A percentile compares a stretch with the other conserved stretches of the same genome.
These are phyloP conservation scores for Aschersonia sp. DNA, from an alignment of 2,329 filamentous ascomycete genomes.

Conservation along the genomic window DNA sequence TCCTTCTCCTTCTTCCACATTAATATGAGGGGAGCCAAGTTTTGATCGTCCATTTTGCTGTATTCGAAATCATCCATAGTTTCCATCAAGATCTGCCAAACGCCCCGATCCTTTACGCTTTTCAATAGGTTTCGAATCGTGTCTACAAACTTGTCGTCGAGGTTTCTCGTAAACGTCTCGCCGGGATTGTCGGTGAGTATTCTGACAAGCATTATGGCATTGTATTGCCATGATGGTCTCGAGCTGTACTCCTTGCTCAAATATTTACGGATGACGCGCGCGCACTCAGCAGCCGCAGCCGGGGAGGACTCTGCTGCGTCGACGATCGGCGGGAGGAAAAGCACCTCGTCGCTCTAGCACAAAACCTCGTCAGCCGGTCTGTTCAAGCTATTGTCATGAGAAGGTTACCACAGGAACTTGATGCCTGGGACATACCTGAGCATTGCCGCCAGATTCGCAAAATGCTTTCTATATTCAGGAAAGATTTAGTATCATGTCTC, in stretches of 20 bases:
- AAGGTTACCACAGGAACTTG: not conserved
- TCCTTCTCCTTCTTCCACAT: constrained; percentile 90
- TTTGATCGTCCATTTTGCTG: constrained; percentile 59
- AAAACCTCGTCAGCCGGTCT: not conserved
- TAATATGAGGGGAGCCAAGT: constrained; percentile 51
- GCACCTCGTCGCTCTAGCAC: constrained; percentile 69
- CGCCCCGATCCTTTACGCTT: constrained; percentile 54
- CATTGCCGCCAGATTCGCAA: constrained; percentile 57
- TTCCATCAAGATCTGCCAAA: constrained; percentile 77
- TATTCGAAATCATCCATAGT: constrained; percentile 66
- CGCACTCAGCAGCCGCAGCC: constrained; percentile 66
- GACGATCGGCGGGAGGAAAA: constrained; percentile 85
- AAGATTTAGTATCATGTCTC: constrained; percentile 9
- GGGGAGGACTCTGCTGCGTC: constrained; percentile 90
- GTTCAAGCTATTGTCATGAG: not conserved
- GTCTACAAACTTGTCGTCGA: constrained; percentile 73
- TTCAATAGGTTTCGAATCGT: constrained; percentile 63
- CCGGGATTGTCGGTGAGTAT: constrained; percentile 91
- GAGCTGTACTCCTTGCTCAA: constrained; percentile 56
- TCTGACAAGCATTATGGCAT: constrained; percentile 86
- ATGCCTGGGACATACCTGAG: constrained; percentile 24
- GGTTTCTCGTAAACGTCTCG: constrained; percentile 73
- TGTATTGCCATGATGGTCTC: constrained; percentile 69
- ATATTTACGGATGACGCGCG: constrained; percentile 67
- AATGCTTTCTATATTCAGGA: constrained; percentile 50